A percentile compares a stretch with the other conserved stretches of the same genome.
These are phyloP conservation scores for Graphilbum fragrans DNA, from an alignment of 2,329 filamentous ascomycete species.

Conservation along the genomic window DNA sequence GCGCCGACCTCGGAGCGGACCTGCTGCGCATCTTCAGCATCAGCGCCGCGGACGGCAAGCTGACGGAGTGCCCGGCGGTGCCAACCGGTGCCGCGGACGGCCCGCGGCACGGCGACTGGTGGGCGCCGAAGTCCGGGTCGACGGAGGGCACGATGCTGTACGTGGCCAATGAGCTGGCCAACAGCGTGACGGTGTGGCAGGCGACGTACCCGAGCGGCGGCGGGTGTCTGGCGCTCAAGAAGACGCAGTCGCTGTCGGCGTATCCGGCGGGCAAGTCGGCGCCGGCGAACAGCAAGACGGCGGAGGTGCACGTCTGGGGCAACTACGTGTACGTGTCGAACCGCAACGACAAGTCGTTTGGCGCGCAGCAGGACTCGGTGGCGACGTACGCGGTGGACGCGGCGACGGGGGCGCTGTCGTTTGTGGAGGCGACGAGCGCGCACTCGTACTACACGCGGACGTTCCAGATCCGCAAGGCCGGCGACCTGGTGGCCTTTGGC, in stretches of 20 bases:
- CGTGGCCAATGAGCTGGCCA: slow-evolving; percentile 32
- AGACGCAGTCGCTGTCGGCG: slow-evolving; percentile 32
- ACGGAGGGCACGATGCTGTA: slow-evolving; percentile 15
- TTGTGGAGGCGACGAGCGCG: slow-evolving; percentile 41
- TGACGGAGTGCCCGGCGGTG: slow-evolving; percentile 32
- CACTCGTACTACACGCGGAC: slow-evolving; percentile 50
- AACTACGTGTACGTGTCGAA: slow-evolving; percentile 50
- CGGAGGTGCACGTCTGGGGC: slow-evolving; percentile 39
- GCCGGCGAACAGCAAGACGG: slow-evolving; percentile 35
- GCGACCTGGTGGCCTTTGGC: slow-evolving; percentile 48
- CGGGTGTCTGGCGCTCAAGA: slow-evolving; percentile 32
- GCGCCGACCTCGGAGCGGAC: slow-evolving; percentile 42
- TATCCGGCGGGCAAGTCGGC: slow-evolving; percentile 28
- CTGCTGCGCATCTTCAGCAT: slow-evolving; percentile 40
- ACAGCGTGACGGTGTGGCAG: slow-evolving; percentile 35
- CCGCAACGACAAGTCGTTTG: slow-evolving; percentile 47
- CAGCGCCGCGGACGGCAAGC: slow-evolving; percentile 26
- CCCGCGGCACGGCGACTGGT: slow-evolving; percentile 40
- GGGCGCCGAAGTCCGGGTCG: slow-evolving; percentile 20
- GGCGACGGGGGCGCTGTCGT: slow-evolving; percentile 33
- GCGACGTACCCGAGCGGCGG: slow-evolving; percentile 26
- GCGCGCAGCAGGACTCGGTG: slow-evolving; percentile 40
- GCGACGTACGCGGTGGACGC: slow-evolving; percentile 35
- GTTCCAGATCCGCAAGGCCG: slow-evolving; percentile 47
- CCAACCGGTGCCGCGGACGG: slow-evolving; percentile 32